Conservation (phyloP, 176 grass and related monocot species). For the Themeda triandra region DNA sequence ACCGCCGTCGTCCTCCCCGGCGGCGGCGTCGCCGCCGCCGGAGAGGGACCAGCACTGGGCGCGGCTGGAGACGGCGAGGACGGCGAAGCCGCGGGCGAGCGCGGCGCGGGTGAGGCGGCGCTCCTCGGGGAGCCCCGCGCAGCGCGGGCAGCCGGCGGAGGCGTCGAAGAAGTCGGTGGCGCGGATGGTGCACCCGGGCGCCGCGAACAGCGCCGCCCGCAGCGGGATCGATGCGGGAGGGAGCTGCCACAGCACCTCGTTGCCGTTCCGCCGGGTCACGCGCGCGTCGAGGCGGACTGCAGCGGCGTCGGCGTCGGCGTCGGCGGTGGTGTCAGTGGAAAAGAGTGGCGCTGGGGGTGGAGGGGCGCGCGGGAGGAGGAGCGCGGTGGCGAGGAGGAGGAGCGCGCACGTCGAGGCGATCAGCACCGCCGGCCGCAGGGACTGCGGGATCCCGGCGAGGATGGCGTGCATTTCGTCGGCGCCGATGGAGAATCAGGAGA, state of each 20-base stretch:
- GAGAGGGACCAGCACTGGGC: slow-evolving; percentile 66
- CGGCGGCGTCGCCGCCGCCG: not conserved
- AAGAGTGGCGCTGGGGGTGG: not conserved
- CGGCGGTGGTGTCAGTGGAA: not conserved
- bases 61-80: slow-evolving; percentile 71
- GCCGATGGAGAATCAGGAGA: not conserved
- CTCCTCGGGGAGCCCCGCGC: slow-evolving; percentile 83
- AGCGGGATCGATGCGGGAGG: slow-evolving; percentile 22
- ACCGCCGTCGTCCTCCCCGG: not conserved
- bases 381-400: slow-evolving; percentile 33
- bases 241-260: slow-evolving; percentile 81
- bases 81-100: slow-evolving; percentile 64
- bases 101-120: slow-evolving; percentile 60
- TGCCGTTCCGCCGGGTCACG: slow-evolving; percentile 49
- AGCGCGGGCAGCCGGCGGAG: slow-evolving; percentile 53
- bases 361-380: slow-evolving; percentile 20
- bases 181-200: slow-evolving; percentile 78
- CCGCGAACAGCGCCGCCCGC: slow-evolving; percentile 64
- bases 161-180: slow-evolving; percentile 90
- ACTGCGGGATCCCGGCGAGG: slow-evolving; percentile 19
- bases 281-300: slow-evolving; percentile 53
- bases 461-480: not conserved
- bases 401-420: slow-evolving; percentile 24
- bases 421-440: not conserved
- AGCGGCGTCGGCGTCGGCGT: not conserved